A percentile compares a stretch with the other conserved stretches of the same genome.
phyloP scores from a whole-genome alignment of 495 filamentous ascomycete genomes.

The Lasiosphaeriaceae sp. region DNA sequence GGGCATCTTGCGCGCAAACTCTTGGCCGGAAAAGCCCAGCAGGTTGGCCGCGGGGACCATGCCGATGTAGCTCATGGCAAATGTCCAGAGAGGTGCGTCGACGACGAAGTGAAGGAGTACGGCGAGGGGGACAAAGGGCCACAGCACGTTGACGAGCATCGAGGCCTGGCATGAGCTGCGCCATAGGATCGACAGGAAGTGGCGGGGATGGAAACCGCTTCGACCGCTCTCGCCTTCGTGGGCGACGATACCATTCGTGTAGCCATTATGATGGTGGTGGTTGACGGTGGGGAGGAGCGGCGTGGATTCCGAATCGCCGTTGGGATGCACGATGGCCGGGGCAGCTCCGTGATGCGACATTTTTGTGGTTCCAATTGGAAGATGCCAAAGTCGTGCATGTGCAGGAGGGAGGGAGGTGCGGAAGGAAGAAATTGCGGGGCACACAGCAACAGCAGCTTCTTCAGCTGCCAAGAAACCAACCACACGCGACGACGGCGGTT shows the following conservation, averaged over 20 bases:
- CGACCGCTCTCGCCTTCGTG: constrained; percentile 24
- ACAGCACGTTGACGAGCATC: constrained; percentile 25
- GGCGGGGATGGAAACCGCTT: constrained; percentile 22
- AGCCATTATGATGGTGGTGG: not conserved
- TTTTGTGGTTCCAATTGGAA: not conserved
- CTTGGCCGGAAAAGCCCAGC: constrained; percentile 76
- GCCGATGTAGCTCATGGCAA: constrained; percentile 21
- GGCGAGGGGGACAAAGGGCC: constrained; percentile 37
- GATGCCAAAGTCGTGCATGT: too few species aligned
- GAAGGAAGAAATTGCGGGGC: too few species aligned
- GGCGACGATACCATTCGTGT: not conserved
- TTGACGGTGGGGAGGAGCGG: not conserved
- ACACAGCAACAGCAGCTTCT: too few species aligned
- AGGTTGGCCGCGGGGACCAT: constrained; percentile 83
- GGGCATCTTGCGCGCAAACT: constrained; percentile 73
- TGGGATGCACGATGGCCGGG: too few species aligned
- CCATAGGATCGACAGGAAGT: constrained; percentile 20
- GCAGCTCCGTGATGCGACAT: too few species aligned
- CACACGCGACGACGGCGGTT: too few species aligned
- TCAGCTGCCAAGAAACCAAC: too few species aligned
- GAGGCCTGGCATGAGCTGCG: constrained; percentile 19
- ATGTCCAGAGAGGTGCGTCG: constrained; percentile 37
- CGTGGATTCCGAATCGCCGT: not conserved
- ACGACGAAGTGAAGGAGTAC: constrained; percentile 29
- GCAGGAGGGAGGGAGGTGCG: too few species aligned